These are phyloP conservation scores for Candida dubliniensis DNA, from an alignment of 1,139 yeast genomes.

Conservation along the genomic window DNA sequence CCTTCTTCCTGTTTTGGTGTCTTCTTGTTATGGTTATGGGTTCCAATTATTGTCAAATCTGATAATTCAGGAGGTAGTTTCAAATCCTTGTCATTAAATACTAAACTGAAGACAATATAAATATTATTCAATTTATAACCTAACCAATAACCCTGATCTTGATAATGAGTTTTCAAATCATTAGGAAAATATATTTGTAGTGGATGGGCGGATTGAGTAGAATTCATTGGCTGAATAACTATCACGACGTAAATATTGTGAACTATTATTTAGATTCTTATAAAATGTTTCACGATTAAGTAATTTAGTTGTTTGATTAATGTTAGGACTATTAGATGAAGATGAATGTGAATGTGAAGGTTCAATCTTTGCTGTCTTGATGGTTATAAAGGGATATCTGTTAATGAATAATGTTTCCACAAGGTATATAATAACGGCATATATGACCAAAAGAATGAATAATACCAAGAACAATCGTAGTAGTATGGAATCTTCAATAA, in stretches of 20 bases:
- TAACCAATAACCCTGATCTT: constrained; percentile 15
- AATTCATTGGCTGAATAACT: constrained; percentile 32
- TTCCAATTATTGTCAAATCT: constrained; percentile 23
- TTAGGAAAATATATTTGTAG: constrained; percentile 38
- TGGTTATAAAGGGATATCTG: constrained; percentile 8
- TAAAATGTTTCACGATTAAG: constrained; percentile 23
- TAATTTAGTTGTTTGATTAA: neutral
- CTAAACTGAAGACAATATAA: constrained; percentile 26
- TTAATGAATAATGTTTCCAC: constrained; percentile 7
- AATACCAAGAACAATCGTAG: constrained; percentile 1
- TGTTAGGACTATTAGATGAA: neutral
- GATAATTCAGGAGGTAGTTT: constrained; percentile 14
- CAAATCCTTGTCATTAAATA: constrained; percentile 9
- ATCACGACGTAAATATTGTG: constrained; percentile 45
- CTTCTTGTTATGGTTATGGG: too few species aligned
- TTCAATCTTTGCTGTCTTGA: neutral
- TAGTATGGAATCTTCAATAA: neutral
- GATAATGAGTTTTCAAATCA: constrained; percentile 23
- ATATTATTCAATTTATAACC: constrained; percentile 30
- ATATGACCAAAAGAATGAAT: neutral
- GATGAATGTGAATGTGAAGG: neutral
- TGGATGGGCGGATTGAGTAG: constrained; percentile 3
- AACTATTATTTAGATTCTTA: constrained; percentile 40
- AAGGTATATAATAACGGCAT: neutral
- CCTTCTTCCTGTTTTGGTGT: constrained; percentile 14